Conservation (phyloP, 306 rosid species). For the Carpinus viminea region DNA sequence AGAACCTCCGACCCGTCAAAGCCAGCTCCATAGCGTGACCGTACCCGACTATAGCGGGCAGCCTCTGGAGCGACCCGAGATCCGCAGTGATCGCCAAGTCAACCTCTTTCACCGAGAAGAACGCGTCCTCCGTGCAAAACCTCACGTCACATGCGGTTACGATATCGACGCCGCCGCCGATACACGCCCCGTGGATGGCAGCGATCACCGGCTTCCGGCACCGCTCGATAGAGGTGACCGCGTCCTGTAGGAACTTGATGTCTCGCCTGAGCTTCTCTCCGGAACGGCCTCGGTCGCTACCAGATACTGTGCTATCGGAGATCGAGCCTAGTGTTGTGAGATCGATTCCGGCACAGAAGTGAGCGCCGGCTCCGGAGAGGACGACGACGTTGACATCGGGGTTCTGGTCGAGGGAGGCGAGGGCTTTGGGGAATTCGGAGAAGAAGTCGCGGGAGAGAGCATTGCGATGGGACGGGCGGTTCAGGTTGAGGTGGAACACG, state of each 20-base stretch:
- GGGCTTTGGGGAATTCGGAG: constrained; percentile 67
- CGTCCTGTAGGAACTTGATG: constrained; percentile 63
- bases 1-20: constrained; percentile 71
- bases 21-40: constrained; percentile 83
- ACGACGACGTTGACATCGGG: constrained; percentile 62
- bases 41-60: constrained; percentile 71
- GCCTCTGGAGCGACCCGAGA: constrained; percentile 81
- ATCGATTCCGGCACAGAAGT: constrained; percentile 91
- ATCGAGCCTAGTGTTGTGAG: constrained; percentile 36
- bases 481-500: constrained; percentile 53
- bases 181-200: constrained; percentile 71
- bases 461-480: constrained; percentile 64
- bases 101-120: constrained; percentile 85
- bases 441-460: constrained; percentile 68
- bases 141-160: constrained; percentile 82
- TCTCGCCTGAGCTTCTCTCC: constrained; percentile 67
- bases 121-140: constrained; percentile 67
- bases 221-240: constrained; percentile 69
- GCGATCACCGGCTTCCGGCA: constrained; percentile 91
- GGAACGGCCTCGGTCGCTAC: constrained; percentile 42
- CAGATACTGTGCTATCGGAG: constrained; percentile 4
- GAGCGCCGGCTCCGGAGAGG: constrained; percentile 61
- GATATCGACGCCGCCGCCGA: constrained; percentile 79
- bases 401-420: constrained; percentile 61
- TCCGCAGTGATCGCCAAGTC: constrained; percentile 84